Evolutionary conservation across 352 stramenopile genomes (phyloP).

Genomic region (Pythium aphanidermatum): DNA sequence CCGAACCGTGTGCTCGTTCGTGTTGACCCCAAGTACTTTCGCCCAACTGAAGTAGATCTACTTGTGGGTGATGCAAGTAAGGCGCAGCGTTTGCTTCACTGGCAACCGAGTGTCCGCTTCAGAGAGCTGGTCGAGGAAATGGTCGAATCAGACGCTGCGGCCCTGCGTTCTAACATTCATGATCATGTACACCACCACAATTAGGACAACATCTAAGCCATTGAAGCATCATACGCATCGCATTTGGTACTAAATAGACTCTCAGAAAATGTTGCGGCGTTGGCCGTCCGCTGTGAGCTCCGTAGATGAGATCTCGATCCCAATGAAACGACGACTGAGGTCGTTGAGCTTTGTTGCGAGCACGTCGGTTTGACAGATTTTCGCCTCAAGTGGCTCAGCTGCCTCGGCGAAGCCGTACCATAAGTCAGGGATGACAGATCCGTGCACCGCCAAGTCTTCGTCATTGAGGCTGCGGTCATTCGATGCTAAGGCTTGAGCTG

Average conservation of each 20-base stretch:
- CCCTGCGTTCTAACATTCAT: conserved; percentile 6
- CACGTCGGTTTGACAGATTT: conserved; percentile 27
- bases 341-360: conserved; percentile 53
- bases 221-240: background rate
- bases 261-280: conserved; percentile 60
- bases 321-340: conserved; percentile 49
- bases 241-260: background rate
- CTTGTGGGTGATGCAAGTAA: conserved; percentile 95
- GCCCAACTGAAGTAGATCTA: conserved; percentile 97
- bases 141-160: conserved; percentile 50
- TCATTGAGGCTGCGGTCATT: conserved; percentile 40
- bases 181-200: conserved; percentile 21
- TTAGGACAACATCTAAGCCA: background rate
- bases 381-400: conserved; percentile 22
- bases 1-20: conserved; percentile 88
- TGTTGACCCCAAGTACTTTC: conserved; percentile 97
- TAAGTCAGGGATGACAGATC: conserved; percentile 46
- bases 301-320: conserved; percentile 36
- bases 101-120: conserved; percentile 91
- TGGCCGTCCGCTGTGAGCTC: conserved; percentile 24
- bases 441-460: conserved; percentile 33
- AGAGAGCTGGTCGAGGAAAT: conserved; percentile 95
- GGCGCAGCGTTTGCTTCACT: conserved; percentile 87
- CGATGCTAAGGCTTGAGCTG: conserved; percentile 34
- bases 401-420: conserved; percentile 52